A percentile compares a stretch with the other conserved stretches of the same genome.
phyloP scores from a whole-genome alignment of 1,139 yeast species.

The Geotrichum bryndzae region DNA sequence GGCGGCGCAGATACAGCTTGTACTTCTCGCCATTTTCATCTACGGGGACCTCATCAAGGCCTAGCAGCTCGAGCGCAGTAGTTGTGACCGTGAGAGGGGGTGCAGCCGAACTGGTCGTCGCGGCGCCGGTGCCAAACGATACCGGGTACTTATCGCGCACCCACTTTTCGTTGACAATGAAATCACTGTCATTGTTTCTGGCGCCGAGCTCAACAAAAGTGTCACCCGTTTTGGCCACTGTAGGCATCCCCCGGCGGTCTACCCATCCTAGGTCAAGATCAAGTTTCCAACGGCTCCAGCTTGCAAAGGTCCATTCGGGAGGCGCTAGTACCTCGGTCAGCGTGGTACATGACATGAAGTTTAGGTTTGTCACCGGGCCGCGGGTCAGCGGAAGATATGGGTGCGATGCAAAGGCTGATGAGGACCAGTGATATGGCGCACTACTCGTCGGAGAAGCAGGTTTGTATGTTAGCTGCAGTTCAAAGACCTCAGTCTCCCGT shows the following conservation, averaged over 20 bases:
- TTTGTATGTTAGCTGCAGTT: constrained; percentile 45
- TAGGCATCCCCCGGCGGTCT: constrained; percentile 17
- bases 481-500: constrained; percentile 59
- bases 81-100: not conserved
- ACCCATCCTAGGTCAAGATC: constrained; percentile 31
- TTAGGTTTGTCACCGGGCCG: constrained; percentile 2
- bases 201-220: constrained; percentile 1
- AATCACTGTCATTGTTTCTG: constrained; percentile 2
- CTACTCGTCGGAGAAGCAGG: not conserved
- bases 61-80: not conserved
- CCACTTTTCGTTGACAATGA: constrained; percentile 30
- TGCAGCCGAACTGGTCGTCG: not conserved
- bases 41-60: not conserved
- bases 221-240: constrained; percentile 4
- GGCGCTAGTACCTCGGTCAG: constrained; percentile 28
- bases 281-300: constrained; percentile 26
- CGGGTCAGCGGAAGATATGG: constrained; percentile 12
- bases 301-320: constrained; percentile 26
- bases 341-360: not conserved
- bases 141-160: constrained; percentile 26
- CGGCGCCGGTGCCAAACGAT: not conserved
- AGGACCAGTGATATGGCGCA: constrained; percentile 45
- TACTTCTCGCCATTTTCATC: not conserved
- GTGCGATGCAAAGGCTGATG: constrained; percentile 30
- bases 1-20: constrained; percentile 20